Evolutionary conservation across 2,329 filamentous ascomycete genomes (phyloP).

Genomic region (Sporothrix protearum): DNA sequence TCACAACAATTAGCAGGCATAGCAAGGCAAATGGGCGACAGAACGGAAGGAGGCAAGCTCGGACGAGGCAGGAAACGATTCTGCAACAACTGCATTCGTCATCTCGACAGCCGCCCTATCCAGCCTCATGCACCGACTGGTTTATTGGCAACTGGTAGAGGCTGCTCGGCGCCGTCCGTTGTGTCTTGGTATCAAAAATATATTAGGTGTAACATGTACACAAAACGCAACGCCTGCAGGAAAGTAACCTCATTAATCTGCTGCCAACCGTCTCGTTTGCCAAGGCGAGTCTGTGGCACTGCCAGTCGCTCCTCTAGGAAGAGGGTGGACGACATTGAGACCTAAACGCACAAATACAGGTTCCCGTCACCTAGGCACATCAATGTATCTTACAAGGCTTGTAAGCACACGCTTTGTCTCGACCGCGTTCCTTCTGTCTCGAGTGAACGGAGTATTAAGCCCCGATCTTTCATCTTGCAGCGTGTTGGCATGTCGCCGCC

Average conservation of each 20-base stretch:
- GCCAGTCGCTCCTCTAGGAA: neutral
- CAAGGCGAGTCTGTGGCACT: neutral
- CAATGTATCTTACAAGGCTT: neutral
- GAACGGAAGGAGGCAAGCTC: neutral
- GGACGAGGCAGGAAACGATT: neutral
- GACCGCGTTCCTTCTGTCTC: too few relatives aligned
- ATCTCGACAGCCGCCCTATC: slow-evolving; percentile 11
- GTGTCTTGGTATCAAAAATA: neutral
- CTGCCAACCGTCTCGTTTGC: slow-evolving; percentile 5
- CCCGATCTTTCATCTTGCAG: neutral
- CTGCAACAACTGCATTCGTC: slow-evolving; percentile 6
- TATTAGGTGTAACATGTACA: neutral
- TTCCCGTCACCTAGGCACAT: neutral
- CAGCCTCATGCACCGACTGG: neutral
- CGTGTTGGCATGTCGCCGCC: neutral
- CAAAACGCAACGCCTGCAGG: neutral
- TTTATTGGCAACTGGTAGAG: neutral
- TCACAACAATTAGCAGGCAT: too few relatives aligned
- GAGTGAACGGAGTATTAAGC: too few relatives aligned
- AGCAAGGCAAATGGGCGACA: neutral
- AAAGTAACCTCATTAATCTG: slow-evolving; percentile 16
- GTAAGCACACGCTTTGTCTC: neutral
- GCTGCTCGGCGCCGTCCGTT: neutral
- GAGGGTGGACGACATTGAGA: neutral
- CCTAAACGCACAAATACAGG: neutral